Evolutionary conservation across 106 monocot genomes (phyloP).

Genomic region (Alisma plantagoaquatica): DNA sequence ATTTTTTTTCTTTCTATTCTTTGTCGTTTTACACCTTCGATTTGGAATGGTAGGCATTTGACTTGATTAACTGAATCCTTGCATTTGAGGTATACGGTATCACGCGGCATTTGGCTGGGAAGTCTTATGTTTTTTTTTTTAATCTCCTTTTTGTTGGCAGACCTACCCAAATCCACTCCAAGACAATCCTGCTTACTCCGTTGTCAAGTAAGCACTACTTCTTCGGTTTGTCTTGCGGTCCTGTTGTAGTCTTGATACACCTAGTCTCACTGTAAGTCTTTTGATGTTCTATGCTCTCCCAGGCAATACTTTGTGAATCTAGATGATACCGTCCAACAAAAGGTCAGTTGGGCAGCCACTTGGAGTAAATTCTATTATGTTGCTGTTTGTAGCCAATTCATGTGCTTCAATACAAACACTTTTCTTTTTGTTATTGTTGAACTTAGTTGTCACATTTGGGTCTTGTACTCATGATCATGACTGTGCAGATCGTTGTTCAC

Average conservation of each 20-base stretch:
- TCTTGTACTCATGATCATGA: background rate
- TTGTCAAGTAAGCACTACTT: constrained; percentile 24
- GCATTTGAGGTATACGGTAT: too few relatives aligned
- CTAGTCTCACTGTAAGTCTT: background rate
- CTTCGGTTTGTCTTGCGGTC: background rate
- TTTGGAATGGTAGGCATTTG: too few relatives aligned
- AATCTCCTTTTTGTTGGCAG: constrained; percentile 15
- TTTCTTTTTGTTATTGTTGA: too few relatives aligned
- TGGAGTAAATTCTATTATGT: background rate
- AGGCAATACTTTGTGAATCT: constrained; percentile 37
- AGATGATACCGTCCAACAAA: constrained; percentile 32
- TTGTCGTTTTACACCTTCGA: too few relatives aligned
- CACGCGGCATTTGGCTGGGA: too few relatives aligned
- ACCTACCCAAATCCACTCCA: constrained; percentile 31
- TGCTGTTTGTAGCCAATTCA: too few relatives aligned
- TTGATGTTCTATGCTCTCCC: background rate
- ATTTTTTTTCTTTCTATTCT: too few relatives aligned
- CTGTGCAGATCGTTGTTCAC: constrained; percentile 55
- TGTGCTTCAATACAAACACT: too few relatives aligned
- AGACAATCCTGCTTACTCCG: constrained; percentile 35
- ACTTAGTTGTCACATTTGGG: background rate
- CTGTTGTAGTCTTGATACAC: too few relatives aligned
- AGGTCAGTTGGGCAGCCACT: constrained; percentile 12
- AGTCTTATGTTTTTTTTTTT: background rate
- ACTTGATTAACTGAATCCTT: too few relatives aligned